A percentile compares a stretch with the other conserved stretches of the same genome.
phyloP scores from a whole-genome alignment of 495 filamentous ascomycete genomes.

The Elasticomyces elasticus region DNA sequence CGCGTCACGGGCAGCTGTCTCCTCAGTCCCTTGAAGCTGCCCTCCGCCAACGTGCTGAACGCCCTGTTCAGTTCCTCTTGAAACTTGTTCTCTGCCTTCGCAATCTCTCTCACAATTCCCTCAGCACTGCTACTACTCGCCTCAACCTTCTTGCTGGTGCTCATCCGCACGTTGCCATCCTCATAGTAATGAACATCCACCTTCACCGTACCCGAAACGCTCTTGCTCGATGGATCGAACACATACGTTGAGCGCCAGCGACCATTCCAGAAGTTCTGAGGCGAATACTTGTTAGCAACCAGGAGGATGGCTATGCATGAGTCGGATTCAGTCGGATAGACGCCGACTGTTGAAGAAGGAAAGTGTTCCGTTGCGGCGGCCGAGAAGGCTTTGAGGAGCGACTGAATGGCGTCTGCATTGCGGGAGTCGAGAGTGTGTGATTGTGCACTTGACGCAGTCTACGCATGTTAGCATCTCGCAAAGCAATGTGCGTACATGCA shows the following conservation, averaged over 20 bases:
- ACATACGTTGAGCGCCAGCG: constrained; percentile 87
- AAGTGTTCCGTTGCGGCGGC: constrained; percentile 85
- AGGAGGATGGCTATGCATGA: constrained; percentile 67
- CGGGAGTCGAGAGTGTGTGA: constrained; percentile 70
- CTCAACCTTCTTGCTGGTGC: constrained; percentile 67
- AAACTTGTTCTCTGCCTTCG: constrained; percentile 74
- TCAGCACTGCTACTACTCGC: constrained; percentile 52
- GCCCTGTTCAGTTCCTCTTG: constrained; percentile 92
- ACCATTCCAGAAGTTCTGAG: constrained; percentile 98
- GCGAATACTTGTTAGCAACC: constrained; percentile 93
- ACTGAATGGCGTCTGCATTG: constrained; percentile 70
- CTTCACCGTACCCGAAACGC: constrained; percentile 57
- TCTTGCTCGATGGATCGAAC: constrained; percentile 53
- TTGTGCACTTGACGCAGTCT: constrained; percentile 79
- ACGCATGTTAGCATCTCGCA: constrained; percentile 10
- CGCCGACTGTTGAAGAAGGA: constrained; percentile 65
- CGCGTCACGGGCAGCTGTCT: constrained; percentile 91
- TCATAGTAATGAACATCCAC: constrained; percentile 99
- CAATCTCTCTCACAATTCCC: constrained; percentile 63
- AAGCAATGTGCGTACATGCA: neutral
- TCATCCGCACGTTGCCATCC: constrained; percentile 90
- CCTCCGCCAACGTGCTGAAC: constrained; percentile 80
- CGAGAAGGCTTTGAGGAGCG: constrained; percentile 65
- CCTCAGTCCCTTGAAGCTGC: constrained; percentile 84
- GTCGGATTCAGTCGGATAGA: constrained; percentile 69